Conservation (phyloP, 2,329 filamentous ascomycete species). For the Penicillium sp. region DNA sequence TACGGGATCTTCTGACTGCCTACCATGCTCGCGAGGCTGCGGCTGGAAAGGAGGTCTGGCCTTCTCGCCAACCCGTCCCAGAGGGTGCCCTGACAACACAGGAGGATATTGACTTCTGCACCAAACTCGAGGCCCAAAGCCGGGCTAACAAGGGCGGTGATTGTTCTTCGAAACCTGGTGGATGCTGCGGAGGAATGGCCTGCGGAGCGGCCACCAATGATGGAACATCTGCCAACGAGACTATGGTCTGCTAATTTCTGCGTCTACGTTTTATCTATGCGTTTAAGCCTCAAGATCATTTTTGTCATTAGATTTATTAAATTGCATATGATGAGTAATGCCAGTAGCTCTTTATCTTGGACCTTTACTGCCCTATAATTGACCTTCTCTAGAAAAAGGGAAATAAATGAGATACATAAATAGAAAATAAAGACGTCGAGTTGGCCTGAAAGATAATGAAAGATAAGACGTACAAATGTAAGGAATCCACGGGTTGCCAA, state of each 20-base stretch:
- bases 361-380: not conserved
- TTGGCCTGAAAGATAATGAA: not conserved
- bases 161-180: slow-evolving; percentile 12
- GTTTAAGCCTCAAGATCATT: not conserved
- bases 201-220: slow-evolving; percentile 9
- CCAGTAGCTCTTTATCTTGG: not conserved
- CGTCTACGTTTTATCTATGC: not conserved
- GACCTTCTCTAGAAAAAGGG: not conserved
- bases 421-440: not conserved
- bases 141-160: slow-evolving; percentile 5
- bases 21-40: slow-evolving; percentile 47
- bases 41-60: slow-evolving; percentile 50
- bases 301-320: not conserved
- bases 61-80: slow-evolving; percentile 41
- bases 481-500: not conserved
- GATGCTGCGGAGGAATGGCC: slow-evolving; percentile 21
- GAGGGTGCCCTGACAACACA: slow-evolving; percentile 22
- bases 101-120: slow-evolving; percentile 33
- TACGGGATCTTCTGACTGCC: slow-evolving; percentile 47
- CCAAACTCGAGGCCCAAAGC: slow-evolving; percentile 17
- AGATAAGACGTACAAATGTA: not conserved
- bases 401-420: no score
- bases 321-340: not conserved
- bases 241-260: slow-evolving; percentile 13
- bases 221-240: slow-evolving; percentile 8